These are phyloP conservation scores for Niveomyces coronatus DNA, from an alignment of 2,329 filamentous ascomycete species.

Conservation along the genomic window DNA sequence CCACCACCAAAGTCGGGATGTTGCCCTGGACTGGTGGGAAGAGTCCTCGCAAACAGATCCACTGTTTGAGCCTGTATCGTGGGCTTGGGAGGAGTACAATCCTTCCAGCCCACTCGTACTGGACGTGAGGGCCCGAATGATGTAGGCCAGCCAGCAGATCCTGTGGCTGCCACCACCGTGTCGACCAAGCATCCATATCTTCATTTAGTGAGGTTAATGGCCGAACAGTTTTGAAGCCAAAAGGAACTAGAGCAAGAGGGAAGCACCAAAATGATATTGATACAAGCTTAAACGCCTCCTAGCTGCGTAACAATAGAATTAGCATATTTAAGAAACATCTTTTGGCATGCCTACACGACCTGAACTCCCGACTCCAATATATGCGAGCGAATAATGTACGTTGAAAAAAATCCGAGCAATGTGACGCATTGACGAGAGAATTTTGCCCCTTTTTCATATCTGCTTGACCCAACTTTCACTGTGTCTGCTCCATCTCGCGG, in stretches of 20 bases:
- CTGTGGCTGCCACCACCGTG: too few species aligned
- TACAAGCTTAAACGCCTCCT: too few species aligned
- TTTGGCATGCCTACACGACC: too few species aligned
- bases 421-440: background rate
- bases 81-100: constrained; percentile 8
- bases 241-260: too few species aligned
- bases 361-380: constrained; percentile 6
- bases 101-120: constrained; percentile 2
- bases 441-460: background rate
- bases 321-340: too few species aligned
- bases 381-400: constrained; percentile 6
- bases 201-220: too few species aligned
- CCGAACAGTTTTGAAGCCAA: too few species aligned
- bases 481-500: background rate
- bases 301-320: too few species aligned
- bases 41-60: background rate
- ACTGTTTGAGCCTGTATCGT: constrained; percentile 1
- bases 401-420: too few species aligned
- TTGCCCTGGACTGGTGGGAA: constrained; percentile 18
- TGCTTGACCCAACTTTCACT: background rate
- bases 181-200: too few species aligned
- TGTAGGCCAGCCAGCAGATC: too few species aligned
- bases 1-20: constrained; percentile 1
- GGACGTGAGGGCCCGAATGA: background rate
- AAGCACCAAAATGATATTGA: too few species aligned